These are phyloP conservation scores for Tagetes patula DNA, from an alignment of 129 eudicot species.

Conservation along the genomic window DNA sequence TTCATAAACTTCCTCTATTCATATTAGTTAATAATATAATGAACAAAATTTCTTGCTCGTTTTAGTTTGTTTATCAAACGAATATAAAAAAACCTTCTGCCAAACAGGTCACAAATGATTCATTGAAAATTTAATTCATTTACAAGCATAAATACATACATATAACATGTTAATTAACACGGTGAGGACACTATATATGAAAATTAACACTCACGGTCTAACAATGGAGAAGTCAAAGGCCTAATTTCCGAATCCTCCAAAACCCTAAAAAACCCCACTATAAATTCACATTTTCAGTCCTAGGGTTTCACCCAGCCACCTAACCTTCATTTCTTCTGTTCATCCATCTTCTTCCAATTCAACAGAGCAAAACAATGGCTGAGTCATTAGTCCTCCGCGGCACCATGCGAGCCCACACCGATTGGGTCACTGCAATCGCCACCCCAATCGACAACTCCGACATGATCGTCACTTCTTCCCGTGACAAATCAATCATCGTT, in stretches of 20 bases:
- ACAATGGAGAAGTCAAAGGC: no score
- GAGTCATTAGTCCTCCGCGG: slow-evolving; percentile 61
- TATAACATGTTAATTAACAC: no score
- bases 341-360: background rate
- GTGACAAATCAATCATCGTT: slow-evolving; percentile 64
- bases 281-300: background rate
- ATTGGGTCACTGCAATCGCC: slow-evolving; percentile 80
- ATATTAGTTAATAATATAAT: no score
- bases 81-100: no score
- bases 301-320: slow-evolving; percentile 29
- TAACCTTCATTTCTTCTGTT: background rate
- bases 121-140: no score
- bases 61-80: no score
- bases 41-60: no score
- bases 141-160: no score
- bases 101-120: no score
- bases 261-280: slow-evolving; percentile 34
- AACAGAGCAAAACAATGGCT: slow-evolving; percentile 34
- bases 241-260: background rate
- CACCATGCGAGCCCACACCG: slow-evolving; percentile 75
- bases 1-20: no score
- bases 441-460: slow-evolving; percentile 73
- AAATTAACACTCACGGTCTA: no score
- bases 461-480: slow-evolving; percentile 68
- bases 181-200: no score